phyloP scores from a whole-genome alignment of 1,139 yeast species.

The Hyphopichia burtonii region DNA sequence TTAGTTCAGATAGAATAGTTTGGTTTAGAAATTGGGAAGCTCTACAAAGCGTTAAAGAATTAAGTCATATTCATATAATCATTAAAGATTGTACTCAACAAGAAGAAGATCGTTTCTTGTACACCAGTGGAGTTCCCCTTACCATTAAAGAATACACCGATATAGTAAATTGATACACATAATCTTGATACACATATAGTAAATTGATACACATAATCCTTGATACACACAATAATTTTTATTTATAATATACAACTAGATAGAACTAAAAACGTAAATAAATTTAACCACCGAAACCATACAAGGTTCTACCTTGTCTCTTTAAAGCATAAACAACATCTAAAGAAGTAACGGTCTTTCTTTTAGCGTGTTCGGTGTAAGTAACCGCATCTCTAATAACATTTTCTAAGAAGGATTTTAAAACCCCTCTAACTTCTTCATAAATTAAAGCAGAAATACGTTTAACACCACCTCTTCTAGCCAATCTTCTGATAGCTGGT shows the following conservation, averaged over 20 bases:
- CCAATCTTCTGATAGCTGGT: constrained; percentile 99
- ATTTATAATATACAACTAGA: constrained; percentile 1
- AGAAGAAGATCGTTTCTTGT: constrained; percentile 18
- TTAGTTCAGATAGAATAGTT: constrained; percentile 35
- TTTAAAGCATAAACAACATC: constrained; percentile 99
- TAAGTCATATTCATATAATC: constrained; percentile 61
- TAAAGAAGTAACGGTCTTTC: constrained; percentile 98
- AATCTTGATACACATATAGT: not conserved
- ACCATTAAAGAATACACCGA: constrained; percentile 16
- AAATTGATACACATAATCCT: not conserved
- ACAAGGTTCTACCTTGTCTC: constrained; percentile 99
- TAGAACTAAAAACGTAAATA: not conserved
- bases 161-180: not conserved
- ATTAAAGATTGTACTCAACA: constrained; percentile 33
- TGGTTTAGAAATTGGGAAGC: constrained; percentile 69
- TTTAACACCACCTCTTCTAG: constrained; percentile 99
- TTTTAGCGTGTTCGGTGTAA: constrained; percentile 99
- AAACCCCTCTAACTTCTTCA: constrained; percentile 98
- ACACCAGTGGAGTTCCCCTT: constrained; percentile 19
- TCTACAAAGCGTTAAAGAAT: constrained; percentile 55
- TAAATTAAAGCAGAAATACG: constrained; percentile 98
- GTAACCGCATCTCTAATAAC: constrained; percentile 99
- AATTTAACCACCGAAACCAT: constrained; percentile 98
- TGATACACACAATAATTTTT: too few relatives aligned
- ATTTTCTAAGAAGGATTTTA: constrained; percentile 93